Evolutionary conservation across 306 rosid species (phyloP), one percentile per base, ranked within the genome.

Genomic region (Rosa chinensis): DNA sequence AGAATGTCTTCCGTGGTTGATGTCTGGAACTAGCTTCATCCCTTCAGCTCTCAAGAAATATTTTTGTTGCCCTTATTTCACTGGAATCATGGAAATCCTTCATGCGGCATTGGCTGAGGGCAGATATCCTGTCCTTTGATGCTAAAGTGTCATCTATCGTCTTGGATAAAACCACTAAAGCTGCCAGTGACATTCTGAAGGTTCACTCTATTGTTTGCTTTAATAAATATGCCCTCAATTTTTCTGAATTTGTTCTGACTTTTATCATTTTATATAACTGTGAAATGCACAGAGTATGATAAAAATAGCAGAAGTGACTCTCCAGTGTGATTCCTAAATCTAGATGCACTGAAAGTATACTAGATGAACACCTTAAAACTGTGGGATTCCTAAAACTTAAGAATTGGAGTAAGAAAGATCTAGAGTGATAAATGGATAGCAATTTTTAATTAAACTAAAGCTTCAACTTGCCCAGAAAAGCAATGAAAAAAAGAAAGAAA

Each of bases 21-120:
- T 78, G 8, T 32, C 37, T 82, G 80, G 98, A 92, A 89, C 79
- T 91, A 61, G 90, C 98, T 48, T 81, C 88, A 73, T 90, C 99
- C 79, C 93, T 95, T 85, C 94, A 91, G 82, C 96, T 95, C 56
- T 92, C 97, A 40, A 90, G 99, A 88, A 92, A 91, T 82, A 79
- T 92, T 84, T 81, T 88, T 87, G 84, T 91, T 48, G 98, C 96
- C 56, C 92, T 92, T 75, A 82, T 89, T 87, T 83, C 98, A 63
- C 86, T 92, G 62, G 94, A 95, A 81, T 95, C 99, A 72, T 95
- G 99, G 98, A 91, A 92, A 88, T 80, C 92, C 67, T 95, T 92
- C 79, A 80, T 90, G 88, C 79, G 77, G 55, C 94, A 90, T 76
- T 95, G 99, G 98, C 78, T 95, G 84, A 91, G 91, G 82, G 91